These are phyloP conservation scores for Lactarius hengduanensis DNA, from an alignment of 768 basidiomycete species.

Conservation along the genomic window DNA sequence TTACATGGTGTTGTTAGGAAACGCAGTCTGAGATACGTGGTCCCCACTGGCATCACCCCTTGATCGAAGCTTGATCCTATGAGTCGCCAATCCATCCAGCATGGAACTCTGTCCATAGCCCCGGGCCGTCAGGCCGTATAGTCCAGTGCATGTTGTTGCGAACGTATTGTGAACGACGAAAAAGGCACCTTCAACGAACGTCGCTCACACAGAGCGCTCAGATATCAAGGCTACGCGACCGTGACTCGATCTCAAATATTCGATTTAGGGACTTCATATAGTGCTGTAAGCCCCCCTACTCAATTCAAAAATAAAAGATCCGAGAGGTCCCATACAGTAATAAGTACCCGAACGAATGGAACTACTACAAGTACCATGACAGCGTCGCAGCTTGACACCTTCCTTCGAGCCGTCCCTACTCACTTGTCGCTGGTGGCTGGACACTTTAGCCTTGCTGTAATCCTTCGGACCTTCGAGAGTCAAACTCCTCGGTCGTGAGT, in stretches of 20 bases:
- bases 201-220: not conserved
- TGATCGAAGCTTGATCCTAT: too few species aligned
- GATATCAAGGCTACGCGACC: not conserved
- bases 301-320: not conserved
- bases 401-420: not conserved
- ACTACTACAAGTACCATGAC: not conserved
- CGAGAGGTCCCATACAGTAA: not conserved
- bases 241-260: not conserved
- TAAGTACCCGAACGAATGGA: not conserved
- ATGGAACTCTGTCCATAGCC: not conserved
- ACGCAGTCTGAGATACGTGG: not conserved
- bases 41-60: not conserved
- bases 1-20: too few species aligned
- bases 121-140: not conserved
- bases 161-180: not conserved
- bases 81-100: not conserved
- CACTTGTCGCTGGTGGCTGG: not conserved
- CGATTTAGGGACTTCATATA: not conserved
- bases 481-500: not conserved
- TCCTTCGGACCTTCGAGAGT: not conserved
- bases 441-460: not conserved
- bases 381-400: not conserved
- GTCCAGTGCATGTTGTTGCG: not conserved
- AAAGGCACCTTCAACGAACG: not conserved
- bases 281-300: not conserved